Evolutionary conservation across 1,284 basidiomycete genomes (phyloP), one percentile per base, ranked within the genome.

Genomic region (Microbotryum saponariae): DNA sequence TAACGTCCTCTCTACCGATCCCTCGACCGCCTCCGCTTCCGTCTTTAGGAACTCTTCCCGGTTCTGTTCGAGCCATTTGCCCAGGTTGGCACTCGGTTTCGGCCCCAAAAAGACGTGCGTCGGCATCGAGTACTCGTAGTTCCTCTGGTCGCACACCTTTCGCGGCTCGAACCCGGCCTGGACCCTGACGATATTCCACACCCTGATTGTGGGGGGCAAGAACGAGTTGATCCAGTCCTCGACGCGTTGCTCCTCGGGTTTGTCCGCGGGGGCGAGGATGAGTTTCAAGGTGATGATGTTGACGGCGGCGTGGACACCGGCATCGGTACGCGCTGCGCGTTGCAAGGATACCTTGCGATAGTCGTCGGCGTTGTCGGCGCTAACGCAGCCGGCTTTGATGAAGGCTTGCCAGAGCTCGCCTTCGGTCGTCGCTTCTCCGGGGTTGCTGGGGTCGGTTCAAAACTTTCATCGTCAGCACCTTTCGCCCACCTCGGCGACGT

Each of bases 71-170:
- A 86, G 75, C 46, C 76, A 76, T 54, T 80, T 79, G 65, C 81
- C 78, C 45, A 91, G 79, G 6, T 82, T 80, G 52, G 85, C 85
- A 23, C 79, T 82, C 1, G 90, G 88, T 73, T 87, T 88, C 2
- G 96, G 92, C 2, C 94, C 93, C 21, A 98, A 81, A 62, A 98
- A 83, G 53, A 94, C 82, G 76, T 97, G 97, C 2, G 91, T 88
- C 0, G 96, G 96, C 69, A 99, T 86, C 76, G 91, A 89, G 76
- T 98, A 98, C 53, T 94, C 94, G 78, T 98, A 98, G 77, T 91
- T 89, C 62, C 94, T 83, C 68, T 91, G 93, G 75, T 97, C 93
- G 76, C 91, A 94, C 1, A 84, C 80, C 58, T 83, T 79, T 73
- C 92, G 81, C 4, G 93, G 91, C 70, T 92, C 90, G 80, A 99